Evolutionary conservation across 768 basidiomycete genomes (phyloP).

Genomic region (Ephemerocybe angulata): DNA sequence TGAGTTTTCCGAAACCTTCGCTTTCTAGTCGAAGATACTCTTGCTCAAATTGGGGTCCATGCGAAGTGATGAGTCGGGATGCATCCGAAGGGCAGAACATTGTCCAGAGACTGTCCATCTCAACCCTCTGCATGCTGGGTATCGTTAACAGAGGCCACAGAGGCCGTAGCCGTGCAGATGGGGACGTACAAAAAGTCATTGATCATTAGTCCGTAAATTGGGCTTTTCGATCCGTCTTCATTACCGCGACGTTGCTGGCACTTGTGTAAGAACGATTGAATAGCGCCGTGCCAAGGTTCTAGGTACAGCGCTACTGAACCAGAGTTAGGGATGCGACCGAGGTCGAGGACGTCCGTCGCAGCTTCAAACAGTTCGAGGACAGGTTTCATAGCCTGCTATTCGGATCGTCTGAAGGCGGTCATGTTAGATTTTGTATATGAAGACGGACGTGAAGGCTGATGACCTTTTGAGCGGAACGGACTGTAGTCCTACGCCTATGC

Average conservation of each 20-base stretch:
- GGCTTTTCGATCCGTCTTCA: background rate
- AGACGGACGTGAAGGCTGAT: too few relatives aligned
- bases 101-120: background rate
- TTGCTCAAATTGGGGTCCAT: background rate
- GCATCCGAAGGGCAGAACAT: background rate
- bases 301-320: background rate
- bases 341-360: background rate
- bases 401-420: background rate
- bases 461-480: background rate
- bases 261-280: background rate
- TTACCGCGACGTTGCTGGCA: background rate
- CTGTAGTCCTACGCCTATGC: background rate
- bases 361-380: background rate
- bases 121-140: slow-evolving; percentile 1
- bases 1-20: background rate
- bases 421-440: too few relatives aligned
- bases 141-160: too few relatives aligned
- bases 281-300: slow-evolving; percentile 1
- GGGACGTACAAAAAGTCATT: slow-evolving; percentile 3
- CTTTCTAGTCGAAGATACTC: background rate
- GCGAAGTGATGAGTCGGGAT: background rate
- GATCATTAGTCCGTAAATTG: background rate
- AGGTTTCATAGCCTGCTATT: background rate
- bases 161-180: too few relatives aligned
- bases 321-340: background rate